Evolutionary conservation across 345 rosid species (phyloP), one percentile per base, ranked within the genome.

Genomic region (Kandelia obovata): DNA sequence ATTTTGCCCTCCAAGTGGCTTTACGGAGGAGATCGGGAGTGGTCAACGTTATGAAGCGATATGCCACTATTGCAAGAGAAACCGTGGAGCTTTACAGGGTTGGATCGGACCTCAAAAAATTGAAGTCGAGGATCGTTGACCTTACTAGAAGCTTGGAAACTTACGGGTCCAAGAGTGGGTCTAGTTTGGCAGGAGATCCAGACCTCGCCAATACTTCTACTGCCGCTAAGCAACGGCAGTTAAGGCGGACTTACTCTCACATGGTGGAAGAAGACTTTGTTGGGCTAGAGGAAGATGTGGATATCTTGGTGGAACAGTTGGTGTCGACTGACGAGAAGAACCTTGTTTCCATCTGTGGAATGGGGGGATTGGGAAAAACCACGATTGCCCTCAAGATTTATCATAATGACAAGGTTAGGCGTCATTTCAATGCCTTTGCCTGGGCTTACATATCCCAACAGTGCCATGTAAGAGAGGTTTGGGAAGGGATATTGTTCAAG

Each of bases 281-380:
- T 31, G 88, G 86, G n/a, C 62, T 73, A 20, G 82, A 78, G 28
- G 28, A 64, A 13, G 78, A 68, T 6, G 64, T 71, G 2, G 0
- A 65, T 0, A 52, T 20, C 2, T 27, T 86, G 64, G 77, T 82
- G 27, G 56, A 60, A 0, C 23, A 71, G 57, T 53, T 83, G 59
- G 52, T 73, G 9, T 39, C 3, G 19, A 13, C 16, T 1, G 52
- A 66, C 51, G 34, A 62, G 63, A 60, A 16, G 71, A 66, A 65
- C 19, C 72, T 77, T 57, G 77, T 72, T 28, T 70, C 73, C 1
- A 66, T 86, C 2, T 79, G 74, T 25, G 88, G 87, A 15, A 86
- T 84, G 91, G 85, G 85, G 0, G 90, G 88, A 21, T 64, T 80
- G 10, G 85, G 88, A 2, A 86, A 82, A 64, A 86, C 88, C 3